Evolutionary conservation across 2,329 filamentous ascomycete genomes (phyloP).

Genomic region (Cadophora sp.): DNA sequence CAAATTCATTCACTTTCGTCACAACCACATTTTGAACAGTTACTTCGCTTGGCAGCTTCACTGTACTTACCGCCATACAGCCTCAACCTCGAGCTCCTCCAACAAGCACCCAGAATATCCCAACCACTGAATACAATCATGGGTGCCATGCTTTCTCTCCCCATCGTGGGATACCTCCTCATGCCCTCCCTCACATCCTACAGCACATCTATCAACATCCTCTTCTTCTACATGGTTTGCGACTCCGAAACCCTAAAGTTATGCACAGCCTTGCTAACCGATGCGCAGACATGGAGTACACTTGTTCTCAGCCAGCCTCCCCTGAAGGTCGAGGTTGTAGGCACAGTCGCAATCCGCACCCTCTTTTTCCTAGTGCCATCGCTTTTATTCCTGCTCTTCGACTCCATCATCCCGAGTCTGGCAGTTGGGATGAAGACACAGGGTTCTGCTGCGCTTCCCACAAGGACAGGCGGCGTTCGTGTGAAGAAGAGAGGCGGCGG

Average conservation of each 20-base stretch:
- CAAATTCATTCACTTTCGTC: neutral
- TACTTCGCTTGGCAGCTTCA: neutral
- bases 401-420: constrained; percentile 72
- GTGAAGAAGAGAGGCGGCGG: constrained; percentile 47
- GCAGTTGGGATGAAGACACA: constrained; percentile 73
- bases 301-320: constrained; percentile 79
- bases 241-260: neutral
- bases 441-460: constrained; percentile 58
- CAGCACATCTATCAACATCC: constrained; percentile 79
- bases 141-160: constrained; percentile 75
- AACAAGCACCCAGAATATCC: neutral
- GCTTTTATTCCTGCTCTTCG: constrained; percentile 74
- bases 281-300: constrained; percentile 75
- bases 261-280: constrained; percentile 44
- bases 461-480: constrained; percentile 48
- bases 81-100: constrained; percentile 2
- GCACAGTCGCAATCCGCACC: constrained; percentile 69
- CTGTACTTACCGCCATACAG: neutral
- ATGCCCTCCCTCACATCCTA: constrained; percentile 69
- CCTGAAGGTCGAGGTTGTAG: constrained; percentile 76
- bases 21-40: neutral
- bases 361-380: constrained; percentile 78
- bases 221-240: constrained; percentile 91
- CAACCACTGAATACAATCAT: constrained; percentile 47
- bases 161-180: constrained; percentile 72